Evolutionary conservation across 768 basidiomycete genomes (phyloP).

Genomic region (Cubamyces lactineus): DNA sequence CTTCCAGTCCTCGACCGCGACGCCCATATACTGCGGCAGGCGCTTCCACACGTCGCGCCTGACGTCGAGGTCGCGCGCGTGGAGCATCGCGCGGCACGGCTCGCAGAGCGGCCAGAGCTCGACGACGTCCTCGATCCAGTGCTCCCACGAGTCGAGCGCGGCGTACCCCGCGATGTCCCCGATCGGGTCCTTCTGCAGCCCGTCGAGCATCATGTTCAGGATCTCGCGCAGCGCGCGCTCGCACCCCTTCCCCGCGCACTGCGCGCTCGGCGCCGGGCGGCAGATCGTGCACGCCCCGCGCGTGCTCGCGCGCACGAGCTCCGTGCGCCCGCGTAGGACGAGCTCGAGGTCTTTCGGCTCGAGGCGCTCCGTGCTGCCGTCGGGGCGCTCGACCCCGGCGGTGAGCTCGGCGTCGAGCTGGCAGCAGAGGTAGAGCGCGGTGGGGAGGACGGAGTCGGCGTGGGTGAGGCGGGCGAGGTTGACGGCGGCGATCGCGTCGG

Average conservation of each 20-base stretch:
- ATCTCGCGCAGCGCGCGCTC: slow-evolving; percentile 25
- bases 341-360: slow-evolving; percentile 22
- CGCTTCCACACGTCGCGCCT: slow-evolving; percentile 23
- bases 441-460: slow-evolving; percentile 25
- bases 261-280: slow-evolving; percentile 21
- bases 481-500: slow-evolving; percentile 24
- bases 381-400: slow-evolving; percentile 21
- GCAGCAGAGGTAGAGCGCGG: slow-evolving; percentile 28
- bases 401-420: slow-evolving; percentile 23
- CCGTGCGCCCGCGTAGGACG: slow-evolving; percentile 36
- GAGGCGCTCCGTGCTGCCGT: slow-evolving; percentile 22
- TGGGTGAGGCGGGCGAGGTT: slow-evolving; percentile 29
- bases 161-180: slow-evolving; percentile 24
- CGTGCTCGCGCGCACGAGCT: slow-evolving; percentile 39
- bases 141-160: slow-evolving; percentile 26
- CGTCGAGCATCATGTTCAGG: slow-evolving; percentile 24
- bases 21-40: slow-evolving; percentile 24
- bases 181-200: slow-evolving; percentile 25
- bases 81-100: slow-evolving; percentile 22
- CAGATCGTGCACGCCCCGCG: slow-evolving; percentile 26
- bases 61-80: slow-evolving; percentile 21
- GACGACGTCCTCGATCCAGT: slow-evolving; percentile 27
- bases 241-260: slow-evolving; percentile 22
- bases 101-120: slow-evolving; percentile 25
- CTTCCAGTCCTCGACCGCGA: slow-evolving; percentile 25